Percentiles rank a stretch among this genome's conserved stretches.
Evolutionary conservation across 805 yeast species (phyloP).

Genomic region (Starmerella scarabaei): DNA sequence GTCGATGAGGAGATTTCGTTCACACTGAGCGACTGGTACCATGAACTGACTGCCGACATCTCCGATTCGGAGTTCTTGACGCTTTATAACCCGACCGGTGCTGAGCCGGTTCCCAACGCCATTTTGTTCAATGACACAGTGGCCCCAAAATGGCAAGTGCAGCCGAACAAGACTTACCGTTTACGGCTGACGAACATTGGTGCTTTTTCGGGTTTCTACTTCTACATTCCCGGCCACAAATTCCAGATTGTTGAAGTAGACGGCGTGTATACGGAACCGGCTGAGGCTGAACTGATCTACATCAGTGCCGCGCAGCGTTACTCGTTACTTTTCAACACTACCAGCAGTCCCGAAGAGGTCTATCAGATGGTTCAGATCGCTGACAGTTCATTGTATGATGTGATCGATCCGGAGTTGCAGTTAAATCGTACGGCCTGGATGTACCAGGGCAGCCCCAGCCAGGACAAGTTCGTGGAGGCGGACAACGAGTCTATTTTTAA

Average conservation of each 20-base stretch:
- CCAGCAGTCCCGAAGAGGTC: conserved; percentile 45
- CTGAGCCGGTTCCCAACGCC: conserved; percentile 88
- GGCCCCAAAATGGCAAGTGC: conserved; percentile 35
- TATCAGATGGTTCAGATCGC: conserved; percentile 72
- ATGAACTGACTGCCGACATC: conserved; percentile 42
- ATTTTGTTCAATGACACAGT: conserved; percentile 70
- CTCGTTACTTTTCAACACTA: conserved; percentile 64
- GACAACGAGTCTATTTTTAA: conserved; percentile 55
- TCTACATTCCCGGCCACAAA: conserved; percentile 78
- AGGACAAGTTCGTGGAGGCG: conserved; percentile 10
- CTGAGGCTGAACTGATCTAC: conserved; percentile 56
- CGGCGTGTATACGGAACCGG: conserved; percentile 72
- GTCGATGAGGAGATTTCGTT: conserved; percentile 70
- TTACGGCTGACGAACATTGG: conserved; percentile 75
- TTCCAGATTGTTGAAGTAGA: conserved; percentile 84
- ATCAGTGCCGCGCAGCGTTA: conserved; percentile 89
- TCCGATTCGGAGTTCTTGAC: conserved; percentile 41
- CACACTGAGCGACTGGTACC: conserved; percentile 81
- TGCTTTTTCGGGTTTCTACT: conserved; percentile 80
- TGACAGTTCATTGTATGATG: conserved; percentile 76
- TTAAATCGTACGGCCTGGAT: conserved; percentile 67
- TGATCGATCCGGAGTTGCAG: conserved; percentile 46
- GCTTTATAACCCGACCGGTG: conserved; percentile 87
- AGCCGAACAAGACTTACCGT: conserved; percentile 77
- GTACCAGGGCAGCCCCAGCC: conserved; percentile 23